A percentile compares a stretch with the other conserved stretches of the same genome.
Conservation (phyloP, 2,329 filamentous ascomycete species). For the Aspergillus quadrilineatus region DNA sequence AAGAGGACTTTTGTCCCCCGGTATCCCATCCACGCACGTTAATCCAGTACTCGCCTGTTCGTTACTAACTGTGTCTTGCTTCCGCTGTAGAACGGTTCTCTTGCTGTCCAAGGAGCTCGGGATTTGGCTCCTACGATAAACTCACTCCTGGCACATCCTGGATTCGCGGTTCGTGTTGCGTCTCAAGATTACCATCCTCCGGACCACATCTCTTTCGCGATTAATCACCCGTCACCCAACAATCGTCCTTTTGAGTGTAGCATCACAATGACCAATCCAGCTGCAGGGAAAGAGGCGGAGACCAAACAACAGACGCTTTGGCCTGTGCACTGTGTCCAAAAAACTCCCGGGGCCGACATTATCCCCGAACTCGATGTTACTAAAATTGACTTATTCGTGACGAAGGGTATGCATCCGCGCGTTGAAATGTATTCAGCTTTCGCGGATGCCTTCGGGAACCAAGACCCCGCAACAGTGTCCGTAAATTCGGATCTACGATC, state of each 20-base stretch:
- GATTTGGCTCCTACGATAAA: conserved; percentile 71
- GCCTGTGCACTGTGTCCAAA: conserved; percentile 86
- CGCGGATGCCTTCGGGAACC: conserved; percentile 69
- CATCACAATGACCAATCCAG: conserved; percentile 56
- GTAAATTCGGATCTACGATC: conserved; percentile 60
- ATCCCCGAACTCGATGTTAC: conserved; percentile 66
- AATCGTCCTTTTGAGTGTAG: conserved; percentile 67
- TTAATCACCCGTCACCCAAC: conserved; percentile 65
- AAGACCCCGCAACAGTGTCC: conserved; percentile 33
- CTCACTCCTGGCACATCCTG: conserved; percentile 64
- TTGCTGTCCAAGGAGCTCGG: conserved; percentile 75
- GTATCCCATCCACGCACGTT: conserved; percentile 46
- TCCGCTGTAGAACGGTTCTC: conserved; percentile 67
- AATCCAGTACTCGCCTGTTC: conserved; percentile 3
- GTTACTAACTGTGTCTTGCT: conserved; percentile 2
- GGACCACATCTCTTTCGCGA: conserved; percentile 84
- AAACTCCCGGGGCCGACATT: conserved; percentile 69
- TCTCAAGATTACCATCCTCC: conserved; percentile 91
- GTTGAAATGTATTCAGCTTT: conserved; percentile 97
- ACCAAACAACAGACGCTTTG: conserved; percentile 71
- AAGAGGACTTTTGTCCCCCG: conserved; percentile 92
- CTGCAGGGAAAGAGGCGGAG: conserved; percentile 55
- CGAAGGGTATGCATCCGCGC: conserved; percentile 72
- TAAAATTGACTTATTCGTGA: conserved; percentile 64
- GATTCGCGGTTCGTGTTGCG: conserved; percentile 71